Evolutionary conservation across 2,329 filamentous ascomycete genomes (phyloP), one percentile per base, ranked within the genome.

Genomic region (Fusarium sp.): DNA sequence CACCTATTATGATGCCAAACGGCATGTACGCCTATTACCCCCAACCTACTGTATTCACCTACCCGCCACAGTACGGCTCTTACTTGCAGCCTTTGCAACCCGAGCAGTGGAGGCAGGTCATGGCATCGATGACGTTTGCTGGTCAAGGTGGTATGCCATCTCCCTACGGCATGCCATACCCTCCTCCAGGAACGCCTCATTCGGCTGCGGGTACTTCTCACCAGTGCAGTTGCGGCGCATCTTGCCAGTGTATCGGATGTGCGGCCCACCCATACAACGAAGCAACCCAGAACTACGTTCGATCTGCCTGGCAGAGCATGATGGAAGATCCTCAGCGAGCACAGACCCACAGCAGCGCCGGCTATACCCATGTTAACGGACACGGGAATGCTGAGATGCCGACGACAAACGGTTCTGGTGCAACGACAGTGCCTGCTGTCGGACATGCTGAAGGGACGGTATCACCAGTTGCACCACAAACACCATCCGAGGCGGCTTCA

Each of bases 171-270:
- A 73, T 79, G 62, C 61, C 78, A 8, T 77, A 78, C 51, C 70
- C 67, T 12, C 61, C 68, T 11, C 69, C 70, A 17, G 70, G 61
- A 51, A 51, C 72, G 66, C 46, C 67, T 49, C 63, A 77, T 59
- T 58, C 73, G 8, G 66, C 74, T 5, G 66, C 75, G 4, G 82
- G 80, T 73, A 84, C 80, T 22, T 82, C 79, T 62, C 83, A 83
- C 53, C 83, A 80, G 62, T 94, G 92, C 75, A 84, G 85, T 56
- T 94, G 92, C 77, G 92, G 92, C 22, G 88, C 91, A 62, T 84
- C 84, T 31, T 94, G 92, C 73, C 87, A 91, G 73, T 94, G 92
- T 77, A 83, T 93, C 38, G 92, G 91, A 12, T 94, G 92, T 78
- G 86, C 90, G 6, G 89, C 89, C 3, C 91, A 93, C 78, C 90